phyloP scores from a whole-genome alignment of 495 filamentous ascomycete species.

The Xylaria scruposa region DNA sequence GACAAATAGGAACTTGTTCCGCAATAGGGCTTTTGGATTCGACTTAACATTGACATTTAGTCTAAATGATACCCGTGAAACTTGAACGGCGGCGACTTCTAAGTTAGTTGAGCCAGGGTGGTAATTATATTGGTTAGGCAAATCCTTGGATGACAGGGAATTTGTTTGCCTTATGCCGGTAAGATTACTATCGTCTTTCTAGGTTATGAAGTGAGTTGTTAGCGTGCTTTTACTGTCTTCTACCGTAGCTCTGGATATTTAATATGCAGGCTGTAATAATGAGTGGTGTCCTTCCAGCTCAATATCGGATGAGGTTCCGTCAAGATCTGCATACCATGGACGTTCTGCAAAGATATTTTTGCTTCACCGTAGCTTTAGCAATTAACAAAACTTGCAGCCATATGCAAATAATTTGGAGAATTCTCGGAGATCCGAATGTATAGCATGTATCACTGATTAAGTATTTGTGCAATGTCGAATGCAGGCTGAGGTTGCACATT shows the following conservation, averaged over 20 bases:
- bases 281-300: not conserved
- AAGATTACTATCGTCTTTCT: conserved; percentile 9
- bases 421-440: not conserved
- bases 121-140: not conserved
- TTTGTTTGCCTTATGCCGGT: conserved; percentile 6
- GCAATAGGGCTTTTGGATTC: not conserved
- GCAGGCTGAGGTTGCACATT: conserved; percentile 17
- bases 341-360: not conserved
- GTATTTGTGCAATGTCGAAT: conserved; percentile 4
- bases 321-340: not conserved
- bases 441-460: not conserved
- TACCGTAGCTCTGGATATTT: not conserved
- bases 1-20: not conserved
- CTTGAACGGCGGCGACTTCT: not conserved
- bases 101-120: not conserved
- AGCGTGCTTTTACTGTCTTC: not conserved
- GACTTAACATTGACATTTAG: not conserved
- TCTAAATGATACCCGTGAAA: too few relatives aligned
- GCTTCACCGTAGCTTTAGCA: not conserved
- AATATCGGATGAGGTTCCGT: not conserved
- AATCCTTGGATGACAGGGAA: conserved; percentile 7
- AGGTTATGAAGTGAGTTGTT: not conserved
- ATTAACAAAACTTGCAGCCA: not conserved
- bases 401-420: not conserved
- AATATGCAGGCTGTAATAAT: not conserved